These are phyloP conservation scores for Sphaerulina vaccinii DNA, from an alignment of 2,329 filamentous ascomycete genomes.

Conservation along the genomic window DNA sequence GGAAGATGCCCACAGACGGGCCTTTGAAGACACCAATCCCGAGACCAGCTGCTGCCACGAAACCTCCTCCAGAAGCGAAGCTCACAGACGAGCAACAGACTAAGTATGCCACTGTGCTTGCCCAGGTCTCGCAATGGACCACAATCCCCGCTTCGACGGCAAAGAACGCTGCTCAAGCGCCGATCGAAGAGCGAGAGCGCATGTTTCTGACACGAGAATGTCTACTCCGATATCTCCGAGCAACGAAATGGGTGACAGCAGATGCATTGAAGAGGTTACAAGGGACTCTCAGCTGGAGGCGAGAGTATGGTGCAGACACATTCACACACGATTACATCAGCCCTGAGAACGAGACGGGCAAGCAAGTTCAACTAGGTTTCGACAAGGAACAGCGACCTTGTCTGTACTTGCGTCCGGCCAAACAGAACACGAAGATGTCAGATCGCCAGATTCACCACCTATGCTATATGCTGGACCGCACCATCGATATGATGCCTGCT, in stretches of 20 bases:
- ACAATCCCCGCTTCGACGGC: slow-evolving; percentile 64
- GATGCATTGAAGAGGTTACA: slow-evolving; percentile 77
- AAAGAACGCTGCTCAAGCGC: slow-evolving; percentile 57
- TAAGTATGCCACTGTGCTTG: slow-evolving; percentile 79
- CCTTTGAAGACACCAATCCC: slow-evolving; percentile 37
- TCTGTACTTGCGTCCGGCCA: slow-evolving; percentile 82
- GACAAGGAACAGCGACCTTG: slow-evolving; percentile 84
- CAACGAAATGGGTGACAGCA: slow-evolving; percentile 81
- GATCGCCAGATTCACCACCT: slow-evolving; percentile 89
- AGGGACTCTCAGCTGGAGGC: slow-evolving; percentile 79
- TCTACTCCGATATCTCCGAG: slow-evolving; percentile 85
- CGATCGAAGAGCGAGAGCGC: slow-evolving; percentile 75
- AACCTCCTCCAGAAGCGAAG: slow-evolving; percentile 54
- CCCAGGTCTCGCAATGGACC: slow-evolving; percentile 68
- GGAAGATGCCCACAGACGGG: slow-evolving; percentile 31
- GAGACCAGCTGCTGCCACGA: slow-evolving; percentile 49
- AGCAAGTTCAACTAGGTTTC: slow-evolving; percentile 85
- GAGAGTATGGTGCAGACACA: slow-evolving; percentile 80
- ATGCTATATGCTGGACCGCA: slow-evolving; percentile 91
- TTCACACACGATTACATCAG: slow-evolving; percentile 85
- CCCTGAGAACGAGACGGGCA: slow-evolving; percentile 92
- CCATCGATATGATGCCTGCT: slow-evolving; percentile 81
- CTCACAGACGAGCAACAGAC: slow-evolving; percentile 74
- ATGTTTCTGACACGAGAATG: slow-evolving; percentile 93
- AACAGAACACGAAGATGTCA: slow-evolving; percentile 86